Conservation (phyloP, 1,284 basidiomycete species). For the Agaricales sp. region DNA sequence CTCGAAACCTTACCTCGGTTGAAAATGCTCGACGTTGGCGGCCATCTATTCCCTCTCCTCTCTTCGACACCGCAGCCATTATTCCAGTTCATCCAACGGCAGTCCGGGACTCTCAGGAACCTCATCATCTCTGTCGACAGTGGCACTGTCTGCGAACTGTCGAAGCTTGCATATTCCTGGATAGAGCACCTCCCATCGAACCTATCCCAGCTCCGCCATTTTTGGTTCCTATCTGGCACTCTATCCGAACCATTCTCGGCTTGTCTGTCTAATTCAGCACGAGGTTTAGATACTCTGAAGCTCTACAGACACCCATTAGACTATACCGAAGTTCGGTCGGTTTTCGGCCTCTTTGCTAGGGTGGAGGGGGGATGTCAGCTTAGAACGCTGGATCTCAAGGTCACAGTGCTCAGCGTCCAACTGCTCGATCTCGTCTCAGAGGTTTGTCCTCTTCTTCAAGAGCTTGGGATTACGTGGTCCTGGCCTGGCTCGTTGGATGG, state of each 20-base stretch:
- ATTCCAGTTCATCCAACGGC: not conserved
- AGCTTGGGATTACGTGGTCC: not conserved
- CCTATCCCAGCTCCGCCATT: not conserved
- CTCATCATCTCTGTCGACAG: not conserved
- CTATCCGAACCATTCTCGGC: not conserved
- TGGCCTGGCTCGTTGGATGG: not conserved
- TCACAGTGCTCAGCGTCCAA: not conserved
- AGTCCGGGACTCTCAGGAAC: not conserved
- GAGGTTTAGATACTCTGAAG: not conserved
- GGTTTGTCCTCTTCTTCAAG: not conserved
- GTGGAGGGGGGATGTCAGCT: not conserved
- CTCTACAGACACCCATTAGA: not conserved
- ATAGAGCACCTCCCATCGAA: not conserved
- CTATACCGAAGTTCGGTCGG: not conserved
- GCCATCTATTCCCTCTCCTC: not conserved
- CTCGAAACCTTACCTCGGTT: not conserved
- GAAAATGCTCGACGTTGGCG: not conserved
- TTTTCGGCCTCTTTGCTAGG: not conserved
- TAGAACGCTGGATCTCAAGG: not conserved
- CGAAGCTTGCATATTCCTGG: not conserved
- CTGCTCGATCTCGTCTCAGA: not conserved
- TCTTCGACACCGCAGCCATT: not conserved
- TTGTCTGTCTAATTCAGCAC: no score
- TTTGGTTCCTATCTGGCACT: not conserved
- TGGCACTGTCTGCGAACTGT: not conserved